phyloP scores from a whole-genome alignment of 2,329 filamentous ascomycete genomes.

The Hymenoscyphus occultus region DNA sequence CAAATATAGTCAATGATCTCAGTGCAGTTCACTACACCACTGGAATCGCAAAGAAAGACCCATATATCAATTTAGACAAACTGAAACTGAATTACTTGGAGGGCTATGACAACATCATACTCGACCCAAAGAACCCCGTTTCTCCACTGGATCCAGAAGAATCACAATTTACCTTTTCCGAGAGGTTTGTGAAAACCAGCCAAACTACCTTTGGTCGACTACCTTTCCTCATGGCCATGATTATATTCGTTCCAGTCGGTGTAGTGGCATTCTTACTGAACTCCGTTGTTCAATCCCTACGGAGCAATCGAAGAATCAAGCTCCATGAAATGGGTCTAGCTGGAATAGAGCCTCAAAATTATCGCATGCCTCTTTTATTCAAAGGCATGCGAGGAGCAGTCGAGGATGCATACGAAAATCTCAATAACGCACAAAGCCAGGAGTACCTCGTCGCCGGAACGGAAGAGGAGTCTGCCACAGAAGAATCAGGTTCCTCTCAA shows the following conservation, averaged over 20 bases:
- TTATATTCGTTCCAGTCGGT: conserved; percentile 71
- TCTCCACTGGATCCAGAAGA: conserved; percentile 42
- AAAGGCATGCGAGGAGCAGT: conserved; percentile 73
- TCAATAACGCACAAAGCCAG: conserved; percentile 45
- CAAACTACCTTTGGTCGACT: conserved; percentile 42
- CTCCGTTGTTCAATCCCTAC: conserved; percentile 70
- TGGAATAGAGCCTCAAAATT: conserved; percentile 65
- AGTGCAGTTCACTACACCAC: conserved; percentile 83
- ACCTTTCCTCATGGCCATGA: conserved; percentile 62
- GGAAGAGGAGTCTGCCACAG: conserved; percentile 45
- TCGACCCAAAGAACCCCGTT: conserved; percentile 65
- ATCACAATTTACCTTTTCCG: conserved; percentile 26
- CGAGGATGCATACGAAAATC: conserved; percentile 52
- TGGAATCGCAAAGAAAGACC: conserved; percentile 71
- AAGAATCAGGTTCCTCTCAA: conserved; percentile 24
- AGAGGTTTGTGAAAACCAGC: conserved; percentile 32
- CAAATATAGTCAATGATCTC: conserved; percentile 83
- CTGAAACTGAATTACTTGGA: conserved; percentile 70
- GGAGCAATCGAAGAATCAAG: conserved; percentile 70
- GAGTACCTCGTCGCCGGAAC: conserved; percentile 64
- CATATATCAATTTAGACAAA: conserved; percentile 65
- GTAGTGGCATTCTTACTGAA: conserved; percentile 71
- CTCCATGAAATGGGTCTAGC: conserved; percentile 70
- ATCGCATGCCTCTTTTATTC: conserved; percentile 73
- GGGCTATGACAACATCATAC: conserved; percentile 71